A percentile compares a stretch with the other conserved stretches of the same genome.
phyloP scores from a whole-genome alignment of 805 yeast species.

The Yarrowia osloensis region DNA sequence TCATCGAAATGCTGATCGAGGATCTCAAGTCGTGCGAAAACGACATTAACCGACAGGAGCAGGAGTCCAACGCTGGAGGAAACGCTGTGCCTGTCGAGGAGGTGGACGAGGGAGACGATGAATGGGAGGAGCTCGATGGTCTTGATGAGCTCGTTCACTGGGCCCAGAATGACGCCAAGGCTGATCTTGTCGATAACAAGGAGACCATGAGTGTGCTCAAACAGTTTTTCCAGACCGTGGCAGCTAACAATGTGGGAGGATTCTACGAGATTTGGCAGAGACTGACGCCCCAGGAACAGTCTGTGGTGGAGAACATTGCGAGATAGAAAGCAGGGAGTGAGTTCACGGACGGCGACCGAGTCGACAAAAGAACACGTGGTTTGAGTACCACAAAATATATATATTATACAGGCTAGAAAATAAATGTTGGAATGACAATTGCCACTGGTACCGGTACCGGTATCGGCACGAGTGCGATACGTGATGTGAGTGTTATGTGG shows the following conservation, averaged over 20 bases:
- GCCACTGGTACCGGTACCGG: too few species aligned
- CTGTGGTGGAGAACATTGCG: slow-evolving; percentile 14
- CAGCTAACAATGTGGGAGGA: slow-evolving; percentile 27
- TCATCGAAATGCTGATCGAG: slow-evolving; percentile 64
- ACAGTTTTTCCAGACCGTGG: slow-evolving; percentile 33
- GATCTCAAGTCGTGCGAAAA: slow-evolving; percentile 70
- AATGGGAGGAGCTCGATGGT: slow-evolving; percentile 43
- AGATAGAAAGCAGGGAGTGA: neutral
- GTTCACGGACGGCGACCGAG: neutral
- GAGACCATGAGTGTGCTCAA: slow-evolving; percentile 15
- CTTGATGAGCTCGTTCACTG: slow-evolving; percentile 36
- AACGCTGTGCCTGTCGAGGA: slow-evolving; percentile 21
- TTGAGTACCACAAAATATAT: too few species aligned
- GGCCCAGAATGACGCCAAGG: slow-evolving; percentile 28
- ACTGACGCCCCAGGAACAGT: neutral
- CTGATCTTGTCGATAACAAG: slow-evolving; percentile 7
- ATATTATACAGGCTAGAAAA: too few species aligned
- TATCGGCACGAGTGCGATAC: too few species aligned
- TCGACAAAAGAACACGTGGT: too few species aligned
- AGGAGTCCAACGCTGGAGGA: slow-evolving; percentile 32
- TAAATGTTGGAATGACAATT: too few species aligned
- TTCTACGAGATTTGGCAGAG: slow-evolving; percentile 30
- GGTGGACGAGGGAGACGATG: slow-evolving; percentile 44
- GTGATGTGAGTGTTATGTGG: too few species aligned
- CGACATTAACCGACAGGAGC: slow-evolving; percentile 40